Percentiles rank a stretch among this genome's conserved stretches.
These are phyloP conservation scores for Epichloe sp. DNA, from an alignment of 2,329 filamentous ascomycete species.

Conservation along the genomic window DNA sequence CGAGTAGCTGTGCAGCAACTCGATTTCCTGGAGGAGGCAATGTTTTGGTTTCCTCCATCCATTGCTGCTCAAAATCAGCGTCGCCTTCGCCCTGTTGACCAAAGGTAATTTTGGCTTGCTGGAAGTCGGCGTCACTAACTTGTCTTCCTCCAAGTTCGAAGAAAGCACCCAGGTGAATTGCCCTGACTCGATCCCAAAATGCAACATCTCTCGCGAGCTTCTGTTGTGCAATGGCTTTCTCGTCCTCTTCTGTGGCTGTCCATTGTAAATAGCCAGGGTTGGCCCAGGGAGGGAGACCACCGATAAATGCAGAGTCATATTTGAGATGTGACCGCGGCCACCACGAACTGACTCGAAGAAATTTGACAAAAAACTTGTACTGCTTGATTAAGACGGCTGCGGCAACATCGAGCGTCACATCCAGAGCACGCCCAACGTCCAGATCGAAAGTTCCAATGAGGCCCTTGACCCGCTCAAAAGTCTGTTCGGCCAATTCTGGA, in stretches of 20 bases:
- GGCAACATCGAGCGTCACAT: constrained; percentile 90
- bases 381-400: constrained; percentile 88
- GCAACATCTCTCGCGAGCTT: constrained; percentile 53
- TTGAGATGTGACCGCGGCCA: constrained; percentile 60
- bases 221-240: constrained; percentile 38
- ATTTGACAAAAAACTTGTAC: constrained; percentile 86
- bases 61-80: constrained; percentile 48
- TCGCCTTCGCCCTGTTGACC: constrained; percentile 29
- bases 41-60: constrained; percentile 71
- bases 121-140: constrained; percentile 45
- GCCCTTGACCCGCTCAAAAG: constrained; percentile 84
- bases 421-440: constrained; percentile 85
- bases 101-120: constrained; percentile 27
- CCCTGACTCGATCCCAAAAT: constrained; percentile 73
- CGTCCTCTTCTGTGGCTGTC: constrained; percentile 56
- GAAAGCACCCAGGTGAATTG: constrained; percentile 68
- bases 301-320: constrained; percentile 29
- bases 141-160: constrained; percentile 74
- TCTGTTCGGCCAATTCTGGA: constrained; percentile 64
- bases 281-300: constrained; percentile 76
- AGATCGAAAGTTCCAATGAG: constrained; percentile 95
- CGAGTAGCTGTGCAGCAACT: constrained; percentile 84
- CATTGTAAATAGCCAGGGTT: constrained; percentile 55
- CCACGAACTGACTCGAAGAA: constrained; percentile 86
- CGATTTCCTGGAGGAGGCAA: constrained; percentile 76